Base-by-base conservation (phyloP, 169 alveolate genomes). In the Plasmodium fragile region DNA sequence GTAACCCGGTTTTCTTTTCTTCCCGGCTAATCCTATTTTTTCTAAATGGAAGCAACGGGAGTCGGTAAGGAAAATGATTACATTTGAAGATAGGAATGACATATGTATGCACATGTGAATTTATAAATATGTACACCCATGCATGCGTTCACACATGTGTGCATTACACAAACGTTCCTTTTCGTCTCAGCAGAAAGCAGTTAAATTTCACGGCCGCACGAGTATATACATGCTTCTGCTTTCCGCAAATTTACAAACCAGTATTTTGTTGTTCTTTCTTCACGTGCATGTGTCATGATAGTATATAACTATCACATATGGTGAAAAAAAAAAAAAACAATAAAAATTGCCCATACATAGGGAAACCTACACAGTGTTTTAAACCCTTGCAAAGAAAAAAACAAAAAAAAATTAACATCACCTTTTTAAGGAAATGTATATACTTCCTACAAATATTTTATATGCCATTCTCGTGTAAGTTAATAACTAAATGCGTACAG, bases 201-300 rank as follows among this genome's bases (percentile, higher is more conserved):
- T 8, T 65, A 28, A 65, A 65, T 28, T 65, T 65, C 36, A 65
- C 36, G 6, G 10, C 75, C 18, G 36, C 39, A 22, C 36, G 36
- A 65, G 75, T 65, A 65, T 65, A 65, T 65, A 65, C 75, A 65
- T 65, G 30, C 25, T 65, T 18, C 75, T 65, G 16, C 75, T 65
- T 65, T 28, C 36, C 36, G 36, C 4, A 65, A 25, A 65, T n/a
- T 65, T 65, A 28, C 75, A 65, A 18, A 65, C 3, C 41, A 65
- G 75, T 65, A 65, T 28, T 65, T 22, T 18, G 8, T 65, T 6
- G 75, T 65, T 65, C 10, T 25, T 65, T 65, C 10, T 65, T 65
- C 75, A 65, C 16, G n/a, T 6, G 10, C 36, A 65, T 65, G 75
- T 25, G 36, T 65, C n/a, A 65, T 22, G 36, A 65, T 49, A 13